Percentiles rank a stretch among this genome's conserved stretches.
phyloP scores from a whole-genome alignment of 345 rosid species.

The Trapa incisa region DNA sequence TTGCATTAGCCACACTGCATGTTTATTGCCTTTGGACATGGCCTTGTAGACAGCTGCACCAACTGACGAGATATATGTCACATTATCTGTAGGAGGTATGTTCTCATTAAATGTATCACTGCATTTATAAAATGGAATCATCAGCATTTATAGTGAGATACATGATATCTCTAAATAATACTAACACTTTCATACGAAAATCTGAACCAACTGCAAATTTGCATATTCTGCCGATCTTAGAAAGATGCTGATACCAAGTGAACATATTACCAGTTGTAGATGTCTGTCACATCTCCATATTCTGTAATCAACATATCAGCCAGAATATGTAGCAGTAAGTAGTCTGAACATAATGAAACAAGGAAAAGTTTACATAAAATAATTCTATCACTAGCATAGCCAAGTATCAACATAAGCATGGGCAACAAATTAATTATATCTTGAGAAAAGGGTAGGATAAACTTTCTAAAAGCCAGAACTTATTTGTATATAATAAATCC shows the following conservation, averaged over 20 bases:
- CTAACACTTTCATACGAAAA: neutral
- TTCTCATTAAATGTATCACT: conserved; percentile 97
- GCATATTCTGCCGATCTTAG: neutral
- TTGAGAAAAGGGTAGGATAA: neutral
- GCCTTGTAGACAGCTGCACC: conserved; percentile 91
- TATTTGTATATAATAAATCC: neutral
- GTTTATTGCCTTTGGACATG: conserved; percentile 72
- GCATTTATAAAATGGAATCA: conserved; percentile 17
- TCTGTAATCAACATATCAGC: conserved; percentile 34
- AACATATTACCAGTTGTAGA: conserved; percentile 73
- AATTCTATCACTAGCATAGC: neutral
- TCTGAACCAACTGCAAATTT: neutral
- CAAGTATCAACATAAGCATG: neutral
- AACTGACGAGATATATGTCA: conserved; percentile 58
- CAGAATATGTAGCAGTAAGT: neutral
- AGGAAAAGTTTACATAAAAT: neutral
- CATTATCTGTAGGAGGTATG: conserved; percentile 73
- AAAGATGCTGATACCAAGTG: conserved; percentile 1
- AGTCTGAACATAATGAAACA: neutral
- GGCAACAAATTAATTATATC: no score
- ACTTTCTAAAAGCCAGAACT: neutral
- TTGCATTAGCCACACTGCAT: conserved; percentile 98
- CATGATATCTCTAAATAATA: neutral
- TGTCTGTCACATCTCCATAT: conserved; percentile 91
- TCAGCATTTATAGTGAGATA: neutral